Evolutionary conservation across 148 eudicot species (phyloP).

Genomic region (Rhododendron molle): DNA sequence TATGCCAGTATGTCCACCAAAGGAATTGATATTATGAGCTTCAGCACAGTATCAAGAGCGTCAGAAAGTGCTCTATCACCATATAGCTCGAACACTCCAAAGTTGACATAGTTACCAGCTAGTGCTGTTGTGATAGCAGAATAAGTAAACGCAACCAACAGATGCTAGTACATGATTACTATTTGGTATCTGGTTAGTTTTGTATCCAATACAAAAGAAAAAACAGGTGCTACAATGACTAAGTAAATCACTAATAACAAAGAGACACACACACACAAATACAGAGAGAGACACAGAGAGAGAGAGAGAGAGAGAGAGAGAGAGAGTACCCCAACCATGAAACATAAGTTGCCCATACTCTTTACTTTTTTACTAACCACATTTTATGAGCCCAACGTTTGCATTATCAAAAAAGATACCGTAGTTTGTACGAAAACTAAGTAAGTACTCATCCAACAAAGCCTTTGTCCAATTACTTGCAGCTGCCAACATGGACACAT

Average conservation of each 20-base stretch:
- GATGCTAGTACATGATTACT: not conserved
- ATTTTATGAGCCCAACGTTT: not conserved
- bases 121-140: constrained; percentile 51
- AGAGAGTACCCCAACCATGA: not conserved
- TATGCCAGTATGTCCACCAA: constrained; percentile 80
- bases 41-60: constrained; percentile 78
- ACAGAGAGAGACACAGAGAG: not conserved
- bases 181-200: not conserved
- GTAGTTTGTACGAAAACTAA: not conserved
- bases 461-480: not conserved
- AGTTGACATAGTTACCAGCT: constrained; percentile 93
- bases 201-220: not conserved
- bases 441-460: not conserved
- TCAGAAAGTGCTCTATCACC: constrained; percentile 98
- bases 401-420: not conserved
- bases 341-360: not conserved
- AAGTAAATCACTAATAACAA: not conserved
- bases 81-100: constrained; percentile 95
- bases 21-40: constrained; percentile 87
- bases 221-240: not conserved
- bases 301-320: not conserved
- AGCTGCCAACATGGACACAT: not conserved
- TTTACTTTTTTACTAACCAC: not conserved
- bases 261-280: not conserved
- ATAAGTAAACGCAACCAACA: constrained; percentile 8